Evolutionary conservation across 345 rosid species (phyloP).

Genomic region (Raphanus raphanistrum): DNA sequence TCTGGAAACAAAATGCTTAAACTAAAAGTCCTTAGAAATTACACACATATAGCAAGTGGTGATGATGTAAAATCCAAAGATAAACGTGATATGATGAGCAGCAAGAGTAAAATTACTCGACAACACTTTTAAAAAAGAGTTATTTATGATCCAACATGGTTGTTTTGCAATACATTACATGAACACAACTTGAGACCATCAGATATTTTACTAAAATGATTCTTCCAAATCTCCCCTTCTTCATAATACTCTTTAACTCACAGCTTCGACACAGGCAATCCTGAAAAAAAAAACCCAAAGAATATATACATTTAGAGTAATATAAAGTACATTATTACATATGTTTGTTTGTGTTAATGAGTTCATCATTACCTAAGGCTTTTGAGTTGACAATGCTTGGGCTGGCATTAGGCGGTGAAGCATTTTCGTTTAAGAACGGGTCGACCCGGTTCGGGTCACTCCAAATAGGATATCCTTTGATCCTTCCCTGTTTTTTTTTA

Average conservation of each 20-base stretch:
- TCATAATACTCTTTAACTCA: constrained; percentile 34
- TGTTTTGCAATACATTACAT: constrained; percentile 13
- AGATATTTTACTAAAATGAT: neutral
- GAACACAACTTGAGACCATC: constrained; percentile 23
- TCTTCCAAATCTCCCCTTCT: constrained; percentile 8
- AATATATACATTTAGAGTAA: neutral
- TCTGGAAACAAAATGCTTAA: too few species aligned
- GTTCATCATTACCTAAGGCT: constrained; percentile 52
- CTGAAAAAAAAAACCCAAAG: constrained; percentile 39
- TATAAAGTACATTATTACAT: neutral
- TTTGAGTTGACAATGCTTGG: constrained; percentile 94
- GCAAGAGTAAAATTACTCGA: neutral
- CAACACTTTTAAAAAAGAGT: constrained; percentile 14
- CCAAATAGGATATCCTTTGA: constrained; percentile 94
- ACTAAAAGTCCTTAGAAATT: neutral
- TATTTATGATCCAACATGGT: constrained; percentile 27
- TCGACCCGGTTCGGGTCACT: constrained; percentile 68
- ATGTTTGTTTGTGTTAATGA: neutral
- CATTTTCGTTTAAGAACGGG: constrained; percentile 77
- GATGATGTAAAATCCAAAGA: neutral
- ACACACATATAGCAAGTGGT: neutral
- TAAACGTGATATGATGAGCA: constrained; percentile 3
- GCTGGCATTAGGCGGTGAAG: constrained; percentile 75
- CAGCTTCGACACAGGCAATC: constrained; percentile 82
- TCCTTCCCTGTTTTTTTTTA: constrained; percentile 56